Base-by-base conservation (phyloP, 78 protist genomes). In the Acrasis kona region DNA sequence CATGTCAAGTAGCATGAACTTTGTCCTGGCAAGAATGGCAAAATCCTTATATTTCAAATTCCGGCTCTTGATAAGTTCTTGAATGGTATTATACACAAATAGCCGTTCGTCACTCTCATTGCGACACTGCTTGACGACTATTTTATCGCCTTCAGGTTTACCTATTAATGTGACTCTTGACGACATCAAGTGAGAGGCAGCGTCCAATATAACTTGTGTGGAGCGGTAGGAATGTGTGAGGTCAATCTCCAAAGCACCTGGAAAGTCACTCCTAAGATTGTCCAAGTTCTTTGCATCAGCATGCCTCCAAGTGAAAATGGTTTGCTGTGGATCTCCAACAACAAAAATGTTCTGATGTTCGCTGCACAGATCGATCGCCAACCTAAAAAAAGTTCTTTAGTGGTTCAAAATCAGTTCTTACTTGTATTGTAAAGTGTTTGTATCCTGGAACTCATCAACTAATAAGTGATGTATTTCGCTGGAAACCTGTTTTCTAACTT, bases 91-190 rank as follows among this genome's bases (percentile, higher is more conserved):
- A n/a, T 19, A 50, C 19, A 50, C 19, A 50, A n/a, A 50, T 50
- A n/a, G 34, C 19, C 19, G 19, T 50, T 50, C 61, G 19, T 50
- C 34, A 50, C 19, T 19, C 61, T n/a, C 19, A n/a, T 19, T n/a
- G 19, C 19, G 19, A 19, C 61, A 50, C 19, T 50, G 34, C 61
- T 50, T 50, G 34, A 50, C 61, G 19, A 50, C 61, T n/a, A 50
- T 50, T 50, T 50, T 50, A 50, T 50, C 61, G 19, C 61, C 61
- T 50, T 50, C 61, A n/a, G 61, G 61, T 50, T 50, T 50, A n/a
- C n/a, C n/a, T n/a, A n/a, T n/a, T n/a, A n/a, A n/a, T n/a, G n/a
- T n/a, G n/a, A n/a, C n/a, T n/a, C n/a, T n/a, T n/a, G n/a, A n/a
- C n/a, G n/a, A n/a, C 61, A 50, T 50, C 61, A 50, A 50, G 19